Percentiles rank a stretch among this genome's conserved stretches.
Conservation (phyloP, 768 basidiomycete genomes). For the Suillus clintonianus region DNA sequence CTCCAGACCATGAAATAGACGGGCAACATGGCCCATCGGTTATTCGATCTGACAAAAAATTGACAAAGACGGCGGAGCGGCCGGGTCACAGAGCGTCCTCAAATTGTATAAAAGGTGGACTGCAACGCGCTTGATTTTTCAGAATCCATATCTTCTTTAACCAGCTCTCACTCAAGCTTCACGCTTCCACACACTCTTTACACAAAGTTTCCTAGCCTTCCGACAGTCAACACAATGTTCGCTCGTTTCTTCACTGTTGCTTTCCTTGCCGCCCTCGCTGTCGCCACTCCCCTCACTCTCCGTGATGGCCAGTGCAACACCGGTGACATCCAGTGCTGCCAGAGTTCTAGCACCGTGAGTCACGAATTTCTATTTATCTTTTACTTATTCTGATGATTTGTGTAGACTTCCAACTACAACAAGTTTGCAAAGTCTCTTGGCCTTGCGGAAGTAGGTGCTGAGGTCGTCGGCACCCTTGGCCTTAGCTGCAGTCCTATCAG, state of each 20-base stretch:
- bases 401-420: slow-evolving; percentile 13
- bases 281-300: too few species aligned
- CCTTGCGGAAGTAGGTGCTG: slow-evolving; percentile 8
- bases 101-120: neutral
- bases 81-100: neutral
- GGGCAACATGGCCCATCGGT: too few species aligned
- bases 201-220: neutral
- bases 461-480: slow-evolving; percentile 14
- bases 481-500: slow-evolving; percentile 17
- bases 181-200: neutral
- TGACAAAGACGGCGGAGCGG: neutral
- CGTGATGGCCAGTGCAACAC: too few species aligned
- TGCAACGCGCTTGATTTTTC: neutral
- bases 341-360: too few species aligned
- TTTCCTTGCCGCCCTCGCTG: too few species aligned
- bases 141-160: neutral
- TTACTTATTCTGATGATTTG: too few species aligned
- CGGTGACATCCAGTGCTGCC: too few species aligned
- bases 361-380: too few species aligned
- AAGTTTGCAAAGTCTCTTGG: neutral
- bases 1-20: neutral
- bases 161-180: neutral
- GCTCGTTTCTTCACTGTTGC: too few species aligned
- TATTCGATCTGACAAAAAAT: neutral
- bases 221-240: neutral